These are phyloP conservation scores for Madurella fahalii DNA, from an alignment of 2,329 filamentous ascomycete genomes.

Conservation along the genomic window DNA sequence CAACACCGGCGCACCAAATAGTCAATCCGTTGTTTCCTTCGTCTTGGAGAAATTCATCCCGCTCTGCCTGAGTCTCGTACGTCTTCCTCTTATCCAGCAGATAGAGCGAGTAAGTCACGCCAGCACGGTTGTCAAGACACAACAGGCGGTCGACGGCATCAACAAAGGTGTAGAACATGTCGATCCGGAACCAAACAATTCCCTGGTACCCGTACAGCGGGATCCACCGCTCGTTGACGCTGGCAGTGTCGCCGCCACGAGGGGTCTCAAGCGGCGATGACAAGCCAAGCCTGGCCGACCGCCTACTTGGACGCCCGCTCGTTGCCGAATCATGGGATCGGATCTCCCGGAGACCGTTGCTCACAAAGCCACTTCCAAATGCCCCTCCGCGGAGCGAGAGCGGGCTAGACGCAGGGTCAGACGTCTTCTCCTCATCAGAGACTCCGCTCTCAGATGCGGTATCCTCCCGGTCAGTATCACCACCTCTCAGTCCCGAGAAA, in stretches of 20 bases:
- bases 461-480: conserved; percentile 9
- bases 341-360: conserved; percentile 1
- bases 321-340: background rate
- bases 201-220: conserved; percentile 25
- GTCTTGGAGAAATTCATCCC: conserved; percentile 1
- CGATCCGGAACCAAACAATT: conserved; percentile 21
- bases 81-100: conserved; percentile 17
- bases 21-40: background rate
- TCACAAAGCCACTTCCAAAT: background rate
- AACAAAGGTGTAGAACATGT: conserved; percentile 21
- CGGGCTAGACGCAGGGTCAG: background rate
- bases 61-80: conserved; percentile 4
- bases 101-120: conserved; percentile 20
- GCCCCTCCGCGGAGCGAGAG: conserved; percentile 12
- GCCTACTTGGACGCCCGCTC: background rate
- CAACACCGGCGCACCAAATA: conserved; percentile 12
- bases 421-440: background rate
- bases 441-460: background rate
- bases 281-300: background rate
- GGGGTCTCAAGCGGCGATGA: background rate
- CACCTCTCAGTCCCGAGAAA: conserved; percentile 16
- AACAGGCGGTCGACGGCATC: conserved; percentile 27
- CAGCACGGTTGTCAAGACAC: conserved; percentile 20
- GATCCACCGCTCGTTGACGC: conserved; percentile 9
- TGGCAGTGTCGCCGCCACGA: background rate